Base-by-base conservation (phyloP, 805 yeast species). In the Maudiozyma turicensis region DNA sequence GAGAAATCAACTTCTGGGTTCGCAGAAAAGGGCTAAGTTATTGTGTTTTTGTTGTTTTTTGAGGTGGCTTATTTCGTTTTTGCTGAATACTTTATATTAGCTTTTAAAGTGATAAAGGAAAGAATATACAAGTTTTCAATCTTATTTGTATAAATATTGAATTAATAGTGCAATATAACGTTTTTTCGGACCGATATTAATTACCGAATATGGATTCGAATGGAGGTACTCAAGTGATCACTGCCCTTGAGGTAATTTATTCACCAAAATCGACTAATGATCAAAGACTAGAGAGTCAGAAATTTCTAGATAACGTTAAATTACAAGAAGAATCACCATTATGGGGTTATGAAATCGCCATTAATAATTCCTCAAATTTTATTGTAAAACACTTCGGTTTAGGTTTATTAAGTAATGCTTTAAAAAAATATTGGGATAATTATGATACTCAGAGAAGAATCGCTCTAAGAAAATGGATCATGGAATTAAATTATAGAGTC, bases 381-480 rank as follows among this genome's bases (percentile, higher is more conserved):
- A 80, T 87, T 30, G 89, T 90, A 28, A 80, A 96, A 52, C 97
- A 95, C 66, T 93, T 81, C 64, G 99, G 99, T 0, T 71, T 93
- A 39, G 81, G 91, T 14, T 68, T 93, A 52, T 68, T 93, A 32
- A 87, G 88, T 55, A 73, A 81, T 57, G 79, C 96, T 20, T 80
- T 91, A 49, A 74, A 76, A 50, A 66, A 68, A 41, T 70, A 72
- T 44, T 78, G 77, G 73, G 66, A 70, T 32, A 69, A 73, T 42
- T 89, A 78, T 61, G 80, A 78, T 54, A 67, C 72, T 8, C 73
- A 78, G 13, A 84, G 81, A 59, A 72, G 78, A 51, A 64, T 77
- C 29, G 83, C 95, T 1, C 75, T 93, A 15, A 77, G 95, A 53
- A 76, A 77, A 48, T 91, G 97, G 96, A 76, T 90, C 38, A 75